Evolutionary conservation across 768 basidiomycete genomes (phyloP), one percentile per base, ranked within the genome.

Genomic region (Leccinum pellstonianum): DNA sequence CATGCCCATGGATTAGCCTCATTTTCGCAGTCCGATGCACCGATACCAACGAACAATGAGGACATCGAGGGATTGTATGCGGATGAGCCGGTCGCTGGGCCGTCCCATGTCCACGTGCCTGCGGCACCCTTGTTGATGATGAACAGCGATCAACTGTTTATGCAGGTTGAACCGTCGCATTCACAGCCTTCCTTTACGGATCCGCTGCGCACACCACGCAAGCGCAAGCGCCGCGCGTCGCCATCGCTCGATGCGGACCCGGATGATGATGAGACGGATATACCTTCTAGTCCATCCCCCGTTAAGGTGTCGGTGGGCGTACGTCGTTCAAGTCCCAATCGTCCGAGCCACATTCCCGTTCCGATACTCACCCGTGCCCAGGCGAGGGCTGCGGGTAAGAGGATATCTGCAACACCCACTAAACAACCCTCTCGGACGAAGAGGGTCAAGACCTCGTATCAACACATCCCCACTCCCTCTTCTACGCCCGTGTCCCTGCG

Each of bases 41-140:
- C 73, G 55, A 31, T 71, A 62, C 66, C 76, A 64, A 65, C 75
- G 56, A 59, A 69, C 66, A 62, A 60, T 62, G 70, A 65, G 65
- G 72, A 71, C 15, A 71, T 73, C n/a, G 71, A 77, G 14, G 66
- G 73, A 29, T 64, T 77, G 51, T 77, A 77, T 54, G 66, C 72
- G 0, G 74, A 73, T 17, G 71, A 74, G 17, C 71, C 71, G 2
- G 48, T 69, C 61, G 47, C 73, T 9, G 70, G 73, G 17, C 71
- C 65, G 5, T 73, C 73, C 2, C 66, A 58, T 8, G 55, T 55
- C 12, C 58, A 56, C 43, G 62, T 63, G 3, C 55, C 65, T 0
- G 50, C 33, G n/a, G 64, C 71, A 29, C 68, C 69, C n/a, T 56
- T 74, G 65, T 57, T 71, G 43, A 23, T 55, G 55, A 64, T 66